Evolutionary conservation across 2,329 filamentous ascomycete genomes (phyloP), one percentile per base, ranked within the genome.

Genomic region (Ascochyta rabiei): DNA sequence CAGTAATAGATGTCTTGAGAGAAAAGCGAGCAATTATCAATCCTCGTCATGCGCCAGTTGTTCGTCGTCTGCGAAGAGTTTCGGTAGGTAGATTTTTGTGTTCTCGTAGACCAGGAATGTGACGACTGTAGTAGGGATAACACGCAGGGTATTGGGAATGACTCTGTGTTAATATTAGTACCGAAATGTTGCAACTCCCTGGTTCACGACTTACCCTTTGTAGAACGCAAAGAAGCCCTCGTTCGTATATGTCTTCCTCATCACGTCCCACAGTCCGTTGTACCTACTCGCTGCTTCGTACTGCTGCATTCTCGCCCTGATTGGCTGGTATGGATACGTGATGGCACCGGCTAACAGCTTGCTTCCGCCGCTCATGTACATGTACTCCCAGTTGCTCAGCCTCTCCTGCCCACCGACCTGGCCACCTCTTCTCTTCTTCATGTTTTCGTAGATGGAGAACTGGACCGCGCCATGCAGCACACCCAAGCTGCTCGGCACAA

Each of bases 101-200:
- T 98, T 98, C 80, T 99, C 95, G 76, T 98, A 98, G 21, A 98
- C 93, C 66, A 99, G 76, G 72, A 99, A 98, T 1, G 93, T 98
- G 48, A 97, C 91, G 85, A 95, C 96, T 3, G 95, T 98, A 28
- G 92, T 93, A 3, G 95, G 95, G 75, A 99, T 81, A 24, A 98
- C 95, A 57, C 95, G 85, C 47, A 96, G 80, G n/a, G 96, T 83
- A 62, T 93, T 96, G 0, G 93, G 93, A 35, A 91, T 86, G 53
- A 98, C 79, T 1, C 35, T 38, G 18, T 6, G 6, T 2, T 8
- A 4, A 6, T 3, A 2, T 38, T 12, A 52, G 52, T 42, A 59
- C 48, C 37, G 35, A n/a, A 16, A 6, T 16, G n/a, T 10, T 45
- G 9, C 21, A 19, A 62, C 73, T 45, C 9, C 16, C 2, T 13